phyloP scores from a whole-genome alignment of 2,329 filamentous ascomycete genomes.

The Pseudogymnoascus sp. region DNA sequence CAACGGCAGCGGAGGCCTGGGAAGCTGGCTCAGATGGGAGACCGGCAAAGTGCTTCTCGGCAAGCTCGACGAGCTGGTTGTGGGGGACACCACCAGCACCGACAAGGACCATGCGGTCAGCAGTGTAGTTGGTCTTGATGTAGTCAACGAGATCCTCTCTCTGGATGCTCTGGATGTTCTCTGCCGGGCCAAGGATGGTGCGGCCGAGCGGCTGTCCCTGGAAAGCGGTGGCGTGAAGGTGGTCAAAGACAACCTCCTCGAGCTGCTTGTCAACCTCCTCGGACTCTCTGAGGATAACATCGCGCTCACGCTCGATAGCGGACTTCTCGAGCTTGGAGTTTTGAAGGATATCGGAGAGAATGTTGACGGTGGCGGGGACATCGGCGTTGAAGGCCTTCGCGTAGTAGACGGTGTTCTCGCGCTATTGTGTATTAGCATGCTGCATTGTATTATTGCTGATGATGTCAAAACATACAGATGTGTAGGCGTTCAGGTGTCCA shows the following conservation, averaged over 20 bases:
- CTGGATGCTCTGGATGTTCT: constrained; percentile 97
- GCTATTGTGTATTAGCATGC: constrained; percentile 40
- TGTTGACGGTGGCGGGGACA: constrained; percentile 92
- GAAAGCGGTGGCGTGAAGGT: constrained; percentile 96
- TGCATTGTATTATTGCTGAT: neutral
- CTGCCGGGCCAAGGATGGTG: constrained; percentile 92
- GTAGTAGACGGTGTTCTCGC: constrained; percentile 99
- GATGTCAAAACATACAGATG: constrained; percentile 66
- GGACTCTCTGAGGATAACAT: constrained; percentile 96
- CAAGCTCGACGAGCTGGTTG: constrained; percentile 86
- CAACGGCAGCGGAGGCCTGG: constrained; percentile 61
- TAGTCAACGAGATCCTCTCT: constrained; percentile 86
- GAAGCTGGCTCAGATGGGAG: constrained; percentile 70
- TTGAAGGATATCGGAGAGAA: constrained; percentile 97
- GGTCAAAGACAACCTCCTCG: constrained; percentile 98
- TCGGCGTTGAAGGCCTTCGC: constrained; percentile 98
- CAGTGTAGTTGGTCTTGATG: constrained; percentile 99
- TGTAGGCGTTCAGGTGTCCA: constrained; percentile 98
- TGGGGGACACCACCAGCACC: constrained; percentile 91
- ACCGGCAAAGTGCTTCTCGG: constrained; percentile 86
- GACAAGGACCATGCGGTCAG: constrained; percentile 98
- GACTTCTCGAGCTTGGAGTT: constrained; percentile 94
- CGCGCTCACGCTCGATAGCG: constrained; percentile 94
- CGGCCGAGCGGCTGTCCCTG: constrained; percentile 92
- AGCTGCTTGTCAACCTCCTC: constrained; percentile 99